phyloP scores from a whole-genome alignment of 2,329 filamentous ascomycete genomes.

The Trichoderma endophyticum region DNA sequence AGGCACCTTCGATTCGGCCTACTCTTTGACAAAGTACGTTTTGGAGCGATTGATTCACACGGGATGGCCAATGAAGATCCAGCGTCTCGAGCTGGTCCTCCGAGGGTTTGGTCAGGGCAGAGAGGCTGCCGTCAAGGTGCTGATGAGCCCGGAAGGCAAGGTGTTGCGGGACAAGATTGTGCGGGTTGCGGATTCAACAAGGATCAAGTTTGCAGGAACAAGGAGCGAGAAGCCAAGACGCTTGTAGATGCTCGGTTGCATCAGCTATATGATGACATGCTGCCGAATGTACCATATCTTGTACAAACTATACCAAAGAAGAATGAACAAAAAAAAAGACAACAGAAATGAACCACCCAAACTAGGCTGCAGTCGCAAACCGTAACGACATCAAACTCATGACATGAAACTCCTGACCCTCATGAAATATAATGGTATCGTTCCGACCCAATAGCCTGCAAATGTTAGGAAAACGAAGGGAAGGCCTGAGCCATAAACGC shows the following conservation, averaged over 20 bases:
- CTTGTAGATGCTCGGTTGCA: constrained; percentile 44
- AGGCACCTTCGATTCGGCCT: constrained; percentile 84
- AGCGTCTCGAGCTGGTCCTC: constrained; percentile 73
- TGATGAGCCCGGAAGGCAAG: constrained; percentile 82
- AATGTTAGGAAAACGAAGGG: constrained; percentile 17
- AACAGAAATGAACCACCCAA: constrained; percentile 1
- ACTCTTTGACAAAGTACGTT: constrained; percentile 81
- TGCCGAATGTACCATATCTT: constrained; percentile 34
- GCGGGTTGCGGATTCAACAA: constrained; percentile 80
- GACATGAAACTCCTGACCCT: constrained; percentile 9
- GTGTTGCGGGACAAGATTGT: constrained; percentile 70
- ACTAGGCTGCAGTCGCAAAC: neutral
- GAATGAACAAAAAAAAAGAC: neutral
- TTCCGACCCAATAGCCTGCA: constrained; percentile 22
- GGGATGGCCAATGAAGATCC: constrained; percentile 72
- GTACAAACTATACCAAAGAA: constrained; percentile 33
- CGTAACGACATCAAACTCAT: neutral
- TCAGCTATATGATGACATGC: constrained; percentile 10
- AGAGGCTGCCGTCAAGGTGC: constrained; percentile 84
- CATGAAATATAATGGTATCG: constrained; percentile 27
- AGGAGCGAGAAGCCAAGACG: constrained; percentile 82
- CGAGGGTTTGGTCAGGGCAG: constrained; percentile 83
- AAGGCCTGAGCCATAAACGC: constrained; percentile 25
- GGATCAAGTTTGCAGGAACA: constrained; percentile 92
- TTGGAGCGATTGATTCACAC: constrained; percentile 81